These are phyloP conservation scores for Dioszegia crocea DNA, from an alignment of 768 basidiomycete species.

Conservation along the genomic window DNA sequence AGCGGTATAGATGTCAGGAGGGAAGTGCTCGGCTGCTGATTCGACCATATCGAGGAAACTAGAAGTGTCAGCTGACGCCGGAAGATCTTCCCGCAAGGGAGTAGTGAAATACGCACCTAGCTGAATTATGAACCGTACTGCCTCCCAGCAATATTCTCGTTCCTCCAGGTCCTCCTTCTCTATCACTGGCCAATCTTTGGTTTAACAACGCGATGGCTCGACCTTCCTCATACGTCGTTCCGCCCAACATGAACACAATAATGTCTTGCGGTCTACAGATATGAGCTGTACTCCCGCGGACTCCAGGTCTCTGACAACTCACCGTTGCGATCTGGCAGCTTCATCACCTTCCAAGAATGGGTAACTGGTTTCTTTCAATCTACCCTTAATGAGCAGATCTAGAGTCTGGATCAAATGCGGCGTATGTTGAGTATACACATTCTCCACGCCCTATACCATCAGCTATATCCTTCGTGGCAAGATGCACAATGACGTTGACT, in stretches of 20 bases:
- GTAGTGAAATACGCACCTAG: conserved; percentile 58
- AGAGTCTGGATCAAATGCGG: conserved; percentile 90
- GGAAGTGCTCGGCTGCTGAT: conserved; percentile 55
- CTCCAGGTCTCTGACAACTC: neutral
- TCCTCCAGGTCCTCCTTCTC: conserved; percentile 53
- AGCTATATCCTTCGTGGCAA: neutral
- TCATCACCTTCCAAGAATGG: conserved; percentile 74
- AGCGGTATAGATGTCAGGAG: conserved; percentile 48
- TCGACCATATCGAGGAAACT: conserved; percentile 89
- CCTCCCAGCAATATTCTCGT: conserved; percentile 83
- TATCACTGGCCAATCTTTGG: conserved; percentile 60
- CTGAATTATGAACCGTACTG: conserved; percentile 91
- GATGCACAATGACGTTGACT: conserved; percentile 10
- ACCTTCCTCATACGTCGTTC: conserved; percentile 93
- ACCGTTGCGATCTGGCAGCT: conserved; percentile 59
- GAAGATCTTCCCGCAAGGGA: neutral
- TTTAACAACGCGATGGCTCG: conserved; percentile 79
- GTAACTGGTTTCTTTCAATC: conserved; percentile 79
- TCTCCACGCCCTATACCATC: conserved; percentile 78
- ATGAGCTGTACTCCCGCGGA: neutral
- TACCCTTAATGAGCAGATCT: conserved; percentile 79
- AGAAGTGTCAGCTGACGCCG: conserved; percentile 13
- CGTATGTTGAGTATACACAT: conserved; percentile 95
- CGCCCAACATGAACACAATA: conserved; percentile 94
- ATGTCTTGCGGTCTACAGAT: conserved; percentile 81